Percentiles rank a stretch among this genome's conserved stretches.
Conservation (phyloP, 1,139 yeast genomes). For the Pichia sp. region DNA sequence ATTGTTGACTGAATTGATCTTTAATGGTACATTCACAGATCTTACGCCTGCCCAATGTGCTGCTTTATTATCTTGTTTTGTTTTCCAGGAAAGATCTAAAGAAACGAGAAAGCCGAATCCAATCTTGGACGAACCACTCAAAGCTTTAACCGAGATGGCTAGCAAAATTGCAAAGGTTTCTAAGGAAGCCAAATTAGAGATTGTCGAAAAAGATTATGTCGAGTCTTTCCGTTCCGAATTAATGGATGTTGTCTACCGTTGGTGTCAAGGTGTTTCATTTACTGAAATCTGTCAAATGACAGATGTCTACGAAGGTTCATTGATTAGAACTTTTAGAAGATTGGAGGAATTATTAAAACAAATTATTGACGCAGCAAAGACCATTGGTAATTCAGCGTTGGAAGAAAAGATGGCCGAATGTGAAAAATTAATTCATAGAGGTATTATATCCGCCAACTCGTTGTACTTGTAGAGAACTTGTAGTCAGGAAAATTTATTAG, state of each 20-base stretch:
- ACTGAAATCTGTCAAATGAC: conserved; percentile 98
- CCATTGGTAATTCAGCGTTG: conserved; percentile 82
- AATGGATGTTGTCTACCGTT: conserved; percentile 93
- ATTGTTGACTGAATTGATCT: conserved; percentile 79
- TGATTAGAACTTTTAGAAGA: conserved; percentile 89
- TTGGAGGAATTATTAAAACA: conserved; percentile 90
- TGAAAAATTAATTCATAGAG: conserved; percentile 82
- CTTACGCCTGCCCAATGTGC: conserved; percentile 87
- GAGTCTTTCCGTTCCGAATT: conserved; percentile 86
- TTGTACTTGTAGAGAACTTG: conserved; percentile 46
- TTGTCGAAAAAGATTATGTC: conserved; percentile 85
- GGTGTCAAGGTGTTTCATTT: conserved; percentile 96
- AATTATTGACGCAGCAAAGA: conserved; percentile 81
- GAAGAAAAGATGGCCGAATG: conserved; percentile 87
- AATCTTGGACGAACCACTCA: conserved; percentile 82
- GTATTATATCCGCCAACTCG: conserved; percentile 93
- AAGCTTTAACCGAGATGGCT: conserved; percentile 85
- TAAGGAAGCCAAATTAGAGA: conserved; percentile 81
- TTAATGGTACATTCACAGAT: conserved; percentile 91
- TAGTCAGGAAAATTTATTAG: background rate
- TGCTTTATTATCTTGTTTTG: conserved; percentile 86
- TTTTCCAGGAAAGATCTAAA: conserved; percentile 91
- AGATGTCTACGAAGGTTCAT: conserved; percentile 94
- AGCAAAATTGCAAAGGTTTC: conserved; percentile 79
- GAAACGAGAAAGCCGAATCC: conserved; percentile 81